These are phyloP conservation scores for Diplodia seriata DNA, from an alignment of 2,329 filamentous ascomycete species.

Conservation along the genomic window DNA sequence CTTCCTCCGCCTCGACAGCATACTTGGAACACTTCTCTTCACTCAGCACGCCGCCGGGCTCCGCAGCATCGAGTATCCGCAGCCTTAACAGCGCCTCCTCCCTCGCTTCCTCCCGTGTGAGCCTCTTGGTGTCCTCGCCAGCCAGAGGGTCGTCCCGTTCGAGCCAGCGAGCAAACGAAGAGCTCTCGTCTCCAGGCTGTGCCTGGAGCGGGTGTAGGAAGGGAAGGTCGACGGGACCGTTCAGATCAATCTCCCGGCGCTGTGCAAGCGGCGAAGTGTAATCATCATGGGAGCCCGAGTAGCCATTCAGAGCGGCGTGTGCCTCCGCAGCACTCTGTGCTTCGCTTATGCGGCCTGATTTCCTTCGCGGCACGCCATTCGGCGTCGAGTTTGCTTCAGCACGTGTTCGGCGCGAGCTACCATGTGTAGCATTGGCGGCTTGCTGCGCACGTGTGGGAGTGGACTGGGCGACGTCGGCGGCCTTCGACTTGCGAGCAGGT, in stretches of 20 bases:
- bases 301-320: constrained; percentile 6
- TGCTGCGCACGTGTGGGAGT: constrained; percentile 13
- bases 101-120: constrained; percentile 42
- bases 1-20: constrained; percentile 73
- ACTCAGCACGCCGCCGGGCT: constrained; percentile 78
- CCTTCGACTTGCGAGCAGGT: constrained; percentile 7
- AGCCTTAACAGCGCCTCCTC: constrained; percentile 74
- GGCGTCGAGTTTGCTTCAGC: constrained; percentile 19
- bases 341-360: constrained; percentile 31
- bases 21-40: constrained; percentile 73
- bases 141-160: constrained; percentile 58
- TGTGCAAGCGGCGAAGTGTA: constrained; percentile 33
- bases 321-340: constrained; percentile 14
- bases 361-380: constrained; percentile 20
- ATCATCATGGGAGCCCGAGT: not conserved
- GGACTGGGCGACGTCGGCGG: not conserved
- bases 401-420: constrained; percentile 8
- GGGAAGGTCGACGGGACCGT: constrained; percentile 55
- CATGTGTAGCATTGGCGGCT: constrained; percentile 5
- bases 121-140: constrained; percentile 49
- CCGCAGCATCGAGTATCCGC: constrained; percentile 73
- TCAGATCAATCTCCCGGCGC: constrained; percentile 57
- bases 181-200: constrained; percentile 53
- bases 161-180: constrained; percentile 71
- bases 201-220: constrained; percentile 61